Evolutionary conservation across 1,139 yeast genomes (phyloP), one percentile per base, ranked within the genome.

Genomic region (Sugiyamaella pinicola): DNA sequence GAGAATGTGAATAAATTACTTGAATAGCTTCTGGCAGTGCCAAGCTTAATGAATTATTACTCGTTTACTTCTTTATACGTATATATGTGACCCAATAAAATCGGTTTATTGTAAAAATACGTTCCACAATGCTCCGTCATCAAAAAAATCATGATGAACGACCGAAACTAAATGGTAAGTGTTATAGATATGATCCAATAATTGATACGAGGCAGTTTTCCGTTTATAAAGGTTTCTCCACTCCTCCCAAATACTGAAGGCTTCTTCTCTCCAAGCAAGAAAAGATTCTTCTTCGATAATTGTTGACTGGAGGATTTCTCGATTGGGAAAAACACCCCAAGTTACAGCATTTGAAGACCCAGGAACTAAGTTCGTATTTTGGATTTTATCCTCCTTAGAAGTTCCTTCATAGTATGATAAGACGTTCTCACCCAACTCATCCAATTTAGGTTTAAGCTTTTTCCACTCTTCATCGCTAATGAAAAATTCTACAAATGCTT

Each of bases 281-380:
- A 90, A 90, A 2, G 96, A 87, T 62, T 89, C 95, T 61, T 81
- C 85, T 64, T 89, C 96, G 51, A 90, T 83, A 54, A 89, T 85
- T 0, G 98, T 90, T 1, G 96, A 87, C 68, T 89, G 96, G 29
- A 87, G 79, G 46, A 88, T 84, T 66, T 88, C 96, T 60, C 87
- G 80, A 70, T 84, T 85, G 1, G 95, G 95, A 74, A 91, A 90
- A 2, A 87, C 95, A 54, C 97, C 97, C 97, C 97, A 93, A 0
- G 98, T 93, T 8, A 93, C 95, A 21, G 95, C 96, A 61, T 85
- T 83, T 3, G 85, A 76, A 13, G 74, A 70, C 13, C 72, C 73
- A 1, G 70, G 64, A 0, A 77, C 76, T 64, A 86, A 71, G 61
- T 86, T 87, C 2, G 91, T 80, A 29, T n/a, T 71, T 65, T 33